Conservation (phyloP, 2,329 filamentous ascomycete species). For the Rhinocladiella mackenziei region DNA sequence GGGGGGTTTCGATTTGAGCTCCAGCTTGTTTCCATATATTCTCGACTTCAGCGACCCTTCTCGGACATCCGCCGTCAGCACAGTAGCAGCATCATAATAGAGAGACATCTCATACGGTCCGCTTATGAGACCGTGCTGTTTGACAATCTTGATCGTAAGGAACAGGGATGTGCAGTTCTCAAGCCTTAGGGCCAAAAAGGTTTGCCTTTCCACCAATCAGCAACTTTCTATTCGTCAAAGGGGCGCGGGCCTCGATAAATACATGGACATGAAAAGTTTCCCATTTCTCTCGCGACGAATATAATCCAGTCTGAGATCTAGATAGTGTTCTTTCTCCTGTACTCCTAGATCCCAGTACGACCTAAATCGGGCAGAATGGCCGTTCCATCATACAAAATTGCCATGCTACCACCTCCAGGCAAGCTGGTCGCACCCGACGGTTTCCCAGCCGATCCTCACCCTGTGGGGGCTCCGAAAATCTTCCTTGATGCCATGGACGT, state of each 20-base stretch:
- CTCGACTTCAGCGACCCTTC: slow-evolving; percentile 78
- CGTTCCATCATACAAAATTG: slow-evolving; percentile 3
- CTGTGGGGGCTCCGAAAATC: slow-evolving; percentile 39
- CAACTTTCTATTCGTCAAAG: no score
- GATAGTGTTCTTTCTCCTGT: no score
- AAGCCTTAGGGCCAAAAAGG: no score
- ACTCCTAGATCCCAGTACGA: no score
- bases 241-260: no score
- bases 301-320: no score
- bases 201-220: no score
- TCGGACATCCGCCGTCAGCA: slow-evolving; percentile 58
- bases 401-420: slow-evolving; percentile 24
- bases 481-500: slow-evolving; percentile 61
- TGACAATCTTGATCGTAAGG: no score
- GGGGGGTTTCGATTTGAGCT: slow-evolving; percentile 70
- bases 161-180: no score
- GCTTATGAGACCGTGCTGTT: not conserved
- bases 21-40: slow-evolving; percentile 68
- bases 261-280: no score
- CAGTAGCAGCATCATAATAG: slow-evolving; percentile 81
- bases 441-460: slow-evolving; percentile 25
- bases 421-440: slow-evolving; percentile 24
- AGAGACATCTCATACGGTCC: slow-evolving; percentile 66
- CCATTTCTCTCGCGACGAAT: no score
- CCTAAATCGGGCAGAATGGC: slow-evolving; percentile 5